A percentile compares a stretch with the other conserved stretches of the same genome.
These are phyloP conservation scores for Phytopythium sindhum DNA, from an alignment of 352 stramenopile genomes.

Conservation along the genomic window DNA sequence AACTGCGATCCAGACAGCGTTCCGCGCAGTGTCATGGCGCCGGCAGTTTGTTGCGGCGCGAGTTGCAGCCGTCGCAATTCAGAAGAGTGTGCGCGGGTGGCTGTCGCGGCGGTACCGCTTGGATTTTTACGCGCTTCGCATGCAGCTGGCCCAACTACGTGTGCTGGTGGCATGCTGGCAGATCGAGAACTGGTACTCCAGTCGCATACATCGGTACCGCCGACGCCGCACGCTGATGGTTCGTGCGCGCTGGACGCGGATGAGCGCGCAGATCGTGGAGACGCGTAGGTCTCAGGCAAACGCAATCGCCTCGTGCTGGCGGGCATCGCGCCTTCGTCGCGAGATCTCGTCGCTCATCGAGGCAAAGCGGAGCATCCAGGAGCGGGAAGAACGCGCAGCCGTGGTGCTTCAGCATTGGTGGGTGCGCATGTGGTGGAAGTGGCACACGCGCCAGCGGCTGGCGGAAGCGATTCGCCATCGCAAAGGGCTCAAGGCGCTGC, in stretches of 20 bases:
- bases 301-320: constrained; percentile 34
- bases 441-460: constrained; percentile 20
- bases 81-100: constrained; percentile 44
- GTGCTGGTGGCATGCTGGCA: constrained; percentile 42
- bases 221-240: constrained; percentile 23
- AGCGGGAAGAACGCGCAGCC: constrained; percentile 13
- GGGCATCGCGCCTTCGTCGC: constrained; percentile 19
- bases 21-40: constrained; percentile 18
- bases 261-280: constrained; percentile 23
- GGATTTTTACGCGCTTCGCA: constrained; percentile 39
- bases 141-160: constrained; percentile 31
- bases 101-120: constrained; percentile 28
- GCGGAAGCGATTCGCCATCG: constrained; percentile 22
- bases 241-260: constrained; percentile 28
- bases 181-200: constrained; percentile 49
- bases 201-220: constrained; percentile 16
- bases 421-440: constrained; percentile 32
- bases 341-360: constrained; percentile 23
- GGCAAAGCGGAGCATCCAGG: constrained; percentile 9
- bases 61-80: constrained; percentile 26
- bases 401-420: constrained; percentile 42
- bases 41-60: constrained; percentile 24
- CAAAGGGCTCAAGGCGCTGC: constrained; percentile 20
- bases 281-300: constrained; percentile 21
- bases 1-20: constrained; percentile 24